Percentiles rank a stretch among this genome's conserved stretches.
Conservation (phyloP, 768 basidiomycete species). For the Tremella yokohamensis region DNA sequence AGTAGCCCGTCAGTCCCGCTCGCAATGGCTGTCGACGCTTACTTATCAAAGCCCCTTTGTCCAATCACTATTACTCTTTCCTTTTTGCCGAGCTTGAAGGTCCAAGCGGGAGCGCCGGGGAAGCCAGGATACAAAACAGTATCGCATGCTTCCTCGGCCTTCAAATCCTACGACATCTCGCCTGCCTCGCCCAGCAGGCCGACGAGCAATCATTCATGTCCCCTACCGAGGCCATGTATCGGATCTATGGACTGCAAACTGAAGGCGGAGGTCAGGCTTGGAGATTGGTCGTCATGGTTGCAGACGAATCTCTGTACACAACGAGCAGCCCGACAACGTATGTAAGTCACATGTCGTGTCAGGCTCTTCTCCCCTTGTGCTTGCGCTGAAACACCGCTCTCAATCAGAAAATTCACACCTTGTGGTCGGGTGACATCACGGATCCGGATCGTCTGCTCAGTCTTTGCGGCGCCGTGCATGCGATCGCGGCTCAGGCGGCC, state of each 20-base stretch:
- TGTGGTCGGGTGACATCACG: not conserved
- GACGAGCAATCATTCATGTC: not conserved
- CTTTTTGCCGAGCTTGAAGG: not conserved
- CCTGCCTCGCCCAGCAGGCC: not conserved
- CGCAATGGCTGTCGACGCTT: no score
- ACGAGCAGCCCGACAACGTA: no score
- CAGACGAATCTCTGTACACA: not conserved
- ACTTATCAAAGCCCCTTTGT: no score
- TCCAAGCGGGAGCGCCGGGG: not conserved
- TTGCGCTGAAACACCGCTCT: no score
- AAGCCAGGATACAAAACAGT: not conserved
- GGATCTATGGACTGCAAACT: not conserved
- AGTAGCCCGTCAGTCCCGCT: not conserved
- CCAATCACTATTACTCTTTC: not conserved
- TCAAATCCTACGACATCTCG: not conserved
- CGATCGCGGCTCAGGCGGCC: not conserved
- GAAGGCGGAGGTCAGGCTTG: not conserved
- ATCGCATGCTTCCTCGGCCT: not conserved
- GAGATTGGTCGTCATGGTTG: not conserved
- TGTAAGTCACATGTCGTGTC: conserved; percentile 2
- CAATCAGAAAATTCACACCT: not conserved
- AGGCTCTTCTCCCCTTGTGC: no score
- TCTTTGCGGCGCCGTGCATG: not conserved
- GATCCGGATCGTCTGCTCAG: not conserved
- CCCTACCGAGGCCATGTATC: not conserved